Conservation (phyloP, 352 stramenopile genomes). For the Peronospora farinosa region DNA sequence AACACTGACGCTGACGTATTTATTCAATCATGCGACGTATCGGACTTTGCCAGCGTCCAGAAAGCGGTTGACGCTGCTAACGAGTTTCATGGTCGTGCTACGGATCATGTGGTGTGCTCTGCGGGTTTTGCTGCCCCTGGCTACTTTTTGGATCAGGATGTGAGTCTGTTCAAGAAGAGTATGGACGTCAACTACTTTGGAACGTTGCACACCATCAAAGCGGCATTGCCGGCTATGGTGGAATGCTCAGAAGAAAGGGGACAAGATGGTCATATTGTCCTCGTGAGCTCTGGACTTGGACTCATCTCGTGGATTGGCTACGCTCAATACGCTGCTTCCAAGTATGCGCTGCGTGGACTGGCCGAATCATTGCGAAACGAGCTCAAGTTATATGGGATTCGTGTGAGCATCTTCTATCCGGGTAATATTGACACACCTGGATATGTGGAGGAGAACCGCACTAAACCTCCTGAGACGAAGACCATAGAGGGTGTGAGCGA, state of each 20-base stretch:
- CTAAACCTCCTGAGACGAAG: conserved; percentile 64
- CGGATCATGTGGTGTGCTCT: conserved; percentile 68
- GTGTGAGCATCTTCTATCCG: conserved; percentile 72
- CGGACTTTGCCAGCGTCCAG: conserved; percentile 51
- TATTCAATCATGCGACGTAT: conserved; percentile 67
- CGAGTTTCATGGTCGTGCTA: conserved; percentile 53
- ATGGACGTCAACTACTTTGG: conserved; percentile 88
- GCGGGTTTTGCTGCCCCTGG: conserved; percentile 53
- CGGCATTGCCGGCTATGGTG: conserved; percentile 74
- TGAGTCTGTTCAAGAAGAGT: conserved; percentile 63
- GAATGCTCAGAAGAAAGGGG: conserved; percentile 47
- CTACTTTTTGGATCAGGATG: conserved; percentile 73
- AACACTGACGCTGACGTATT: conserved; percentile 41
- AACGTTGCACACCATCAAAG: conserved; percentile 70
- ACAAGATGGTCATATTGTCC: conserved; percentile 58
- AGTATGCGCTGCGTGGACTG: conserved; percentile 78
- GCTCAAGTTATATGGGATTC: conserved; percentile 62
- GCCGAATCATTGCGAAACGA: conserved; percentile 76
- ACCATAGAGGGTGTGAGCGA: conserved; percentile 64
- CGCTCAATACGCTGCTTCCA: conserved; percentile 69
- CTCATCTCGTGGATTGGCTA: conserved; percentile 82
- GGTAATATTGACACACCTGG: conserved; percentile 81
- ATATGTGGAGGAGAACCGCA: conserved; percentile 67
- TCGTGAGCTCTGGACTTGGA: conserved; percentile 62
- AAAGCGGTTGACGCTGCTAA: conserved; percentile 59